Evolutionary conservation across 75 land plant genomes (phyloP).

Genomic region (Azolla pinnata): DNA sequence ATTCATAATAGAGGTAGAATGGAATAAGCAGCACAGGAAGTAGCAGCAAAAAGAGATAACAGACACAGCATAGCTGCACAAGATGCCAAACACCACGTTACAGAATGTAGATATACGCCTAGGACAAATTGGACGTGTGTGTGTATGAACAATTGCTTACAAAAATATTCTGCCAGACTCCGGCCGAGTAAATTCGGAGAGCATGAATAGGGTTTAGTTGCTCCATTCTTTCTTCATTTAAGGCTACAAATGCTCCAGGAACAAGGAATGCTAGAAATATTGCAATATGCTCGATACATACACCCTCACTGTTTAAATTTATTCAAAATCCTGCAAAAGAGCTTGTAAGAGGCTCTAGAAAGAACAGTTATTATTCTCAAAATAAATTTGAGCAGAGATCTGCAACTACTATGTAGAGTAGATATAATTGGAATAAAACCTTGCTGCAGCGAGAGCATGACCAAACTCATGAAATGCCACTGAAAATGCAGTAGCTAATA

Average conservation of each 20-base stretch:
- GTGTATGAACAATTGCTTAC: constrained; percentile 17
- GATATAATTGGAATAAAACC: constrained; percentile 21
- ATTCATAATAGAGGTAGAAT: constrained; percentile 29
- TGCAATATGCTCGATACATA: constrained; percentile 60
- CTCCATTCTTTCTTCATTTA: constrained; percentile 43
- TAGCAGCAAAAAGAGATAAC: constrained; percentile 26
- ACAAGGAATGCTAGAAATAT: constrained; percentile 52
- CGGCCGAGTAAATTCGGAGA: constrained; percentile 75
- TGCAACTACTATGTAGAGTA: background rate
- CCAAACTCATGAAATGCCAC: constrained; percentile 66
- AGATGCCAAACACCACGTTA: background rate
- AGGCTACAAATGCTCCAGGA: constrained; percentile 73
- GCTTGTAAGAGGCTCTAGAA: constrained; percentile 18
- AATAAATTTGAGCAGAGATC: background rate
- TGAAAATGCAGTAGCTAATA: constrained; percentile 37
- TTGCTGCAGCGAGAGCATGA: constrained; percentile 74
- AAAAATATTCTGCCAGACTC: constrained; percentile 69
- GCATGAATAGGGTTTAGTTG: constrained; percentile 19
- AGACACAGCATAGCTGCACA: constrained; percentile 44
- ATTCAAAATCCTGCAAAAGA: constrained; percentile 14
- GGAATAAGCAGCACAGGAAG: constrained; percentile 44
- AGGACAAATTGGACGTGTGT: background rate
- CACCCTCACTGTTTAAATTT: constrained; percentile 52
- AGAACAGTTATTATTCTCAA: background rate
- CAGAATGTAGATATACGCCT: background rate